Evolutionary conservation across 1,284 basidiomycete genomes (phyloP).

Genomic region (Pseudozyma sp.): DNA sequence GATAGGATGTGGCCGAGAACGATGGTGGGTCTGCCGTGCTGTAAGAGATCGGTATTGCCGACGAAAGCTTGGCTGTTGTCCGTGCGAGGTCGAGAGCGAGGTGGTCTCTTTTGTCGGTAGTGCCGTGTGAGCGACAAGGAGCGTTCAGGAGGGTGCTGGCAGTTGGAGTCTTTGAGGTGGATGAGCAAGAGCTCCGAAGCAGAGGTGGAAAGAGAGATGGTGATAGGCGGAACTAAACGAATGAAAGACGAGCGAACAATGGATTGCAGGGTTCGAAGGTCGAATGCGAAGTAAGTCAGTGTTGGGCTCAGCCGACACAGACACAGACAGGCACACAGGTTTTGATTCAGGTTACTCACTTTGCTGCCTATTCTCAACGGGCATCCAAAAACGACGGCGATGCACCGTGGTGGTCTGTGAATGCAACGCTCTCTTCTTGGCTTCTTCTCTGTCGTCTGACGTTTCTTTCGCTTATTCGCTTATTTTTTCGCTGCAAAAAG

Average conservation of each 20-base stretch:
- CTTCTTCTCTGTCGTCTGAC: slow-evolving; percentile 15
- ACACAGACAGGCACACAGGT: too few relatives aligned
- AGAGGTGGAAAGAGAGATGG: not conserved
- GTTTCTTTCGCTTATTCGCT: slow-evolving; percentile 10
- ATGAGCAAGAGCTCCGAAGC: not conserved
- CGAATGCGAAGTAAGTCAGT: not conserved
- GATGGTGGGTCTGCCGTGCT: not conserved
- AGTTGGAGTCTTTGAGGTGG: not conserved
- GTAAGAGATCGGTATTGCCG: not conserved
- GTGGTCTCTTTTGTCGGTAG: not conserved
- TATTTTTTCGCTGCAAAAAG: not conserved
- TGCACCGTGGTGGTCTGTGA: slow-evolving; percentile 7
- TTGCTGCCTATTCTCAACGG: too few relatives aligned
- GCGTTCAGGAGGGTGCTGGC: not conserved
- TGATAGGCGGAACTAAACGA: slow-evolving; percentile 1
- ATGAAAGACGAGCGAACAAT: not conserved
- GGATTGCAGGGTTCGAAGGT: not conserved
- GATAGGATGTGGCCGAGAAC: not conserved
- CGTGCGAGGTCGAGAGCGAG: not conserved
- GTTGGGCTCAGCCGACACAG: not conserved
- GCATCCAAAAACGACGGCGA: too few relatives aligned
- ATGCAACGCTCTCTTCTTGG: not conserved
- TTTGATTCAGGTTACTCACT: too few relatives aligned
- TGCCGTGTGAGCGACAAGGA: not conserved
- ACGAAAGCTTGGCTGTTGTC: not conserved